Evolutionary conservation across 1,284 basidiomycete genomes (phyloP), one percentile per base, ranked within the genome.

Genomic region (Pisolithus thermaeus): DNA sequence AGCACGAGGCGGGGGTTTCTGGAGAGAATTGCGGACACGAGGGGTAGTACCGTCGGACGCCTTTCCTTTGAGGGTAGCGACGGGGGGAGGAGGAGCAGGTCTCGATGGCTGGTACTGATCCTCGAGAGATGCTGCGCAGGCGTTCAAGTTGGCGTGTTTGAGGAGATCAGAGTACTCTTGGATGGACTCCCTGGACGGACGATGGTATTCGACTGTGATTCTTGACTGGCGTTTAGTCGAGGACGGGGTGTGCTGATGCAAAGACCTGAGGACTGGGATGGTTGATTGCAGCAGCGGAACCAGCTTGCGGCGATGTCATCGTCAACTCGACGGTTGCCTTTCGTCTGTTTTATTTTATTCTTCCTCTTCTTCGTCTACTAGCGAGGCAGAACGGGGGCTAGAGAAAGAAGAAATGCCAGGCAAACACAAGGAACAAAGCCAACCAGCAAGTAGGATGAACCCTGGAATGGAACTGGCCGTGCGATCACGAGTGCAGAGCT

Each of bases 161-260:
- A 89, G 76, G 49, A 88, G 81, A 50, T 81, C 78, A 63, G 81
- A 76, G 70, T 86, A 87, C 59, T 88, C 84, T 58, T 84, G 83
- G 54, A 87, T 81, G 54, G 77, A 79, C 61, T 78, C 75, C 46
- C 78, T 64, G 1, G 81, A 83, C 2, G 86, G 86, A 27, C 81
- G 74, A 69, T 86, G 83, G 67, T 86, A 86, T 62, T 87, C 85
- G 61, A 87, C 74, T 12, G 85, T 84, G 55, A 84, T 80, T 73
- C 80, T 83, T 32, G 83, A 83, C 64, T 82, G 80, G 61, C 80
- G 78, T 57, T 69, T 72, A 57, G n/a, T 61, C 47, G 58, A 59
- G 44, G 66, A 61, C 40, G 57, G 62, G 49, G 59, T 60, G 52
- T 59, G 63, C 23, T 57, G 51, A 4, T 58, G 66, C 45, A 57